A percentile compares a stretch with the other conserved stretches of the same genome.
Conservation (phyloP, 78 protist genomes). For the Speleostelium caveatum region DNA sequence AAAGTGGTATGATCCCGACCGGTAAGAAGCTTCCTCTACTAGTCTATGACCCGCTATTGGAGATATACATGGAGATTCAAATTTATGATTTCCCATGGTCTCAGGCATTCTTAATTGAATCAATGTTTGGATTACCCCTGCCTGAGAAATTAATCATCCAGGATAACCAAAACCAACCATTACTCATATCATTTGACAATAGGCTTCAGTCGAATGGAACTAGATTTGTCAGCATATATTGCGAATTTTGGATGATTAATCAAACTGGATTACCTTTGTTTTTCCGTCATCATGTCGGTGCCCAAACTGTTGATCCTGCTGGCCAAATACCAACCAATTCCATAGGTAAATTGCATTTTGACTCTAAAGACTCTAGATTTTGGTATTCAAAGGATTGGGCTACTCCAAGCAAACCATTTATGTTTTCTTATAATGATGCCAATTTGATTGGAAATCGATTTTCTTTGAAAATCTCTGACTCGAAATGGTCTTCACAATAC, state of each 20-base stretch:
- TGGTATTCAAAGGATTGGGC: conserved; percentile 72
- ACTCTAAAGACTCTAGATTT: not conserved
- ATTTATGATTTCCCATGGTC: conserved; percentile 69
- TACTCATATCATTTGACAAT: conserved; percentile 59
- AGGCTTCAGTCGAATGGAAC: conserved; percentile 49
- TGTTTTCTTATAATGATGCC: conserved; percentile 61
- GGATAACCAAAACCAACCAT: conserved; percentile 18
- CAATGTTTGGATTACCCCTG: not conserved
- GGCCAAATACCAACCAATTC: conserved; percentile 23
- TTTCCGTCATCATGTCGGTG: conserved; percentile 73
- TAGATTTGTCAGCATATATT: conserved; percentile 35
- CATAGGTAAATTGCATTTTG: not conserved
- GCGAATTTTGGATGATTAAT: conserved; percentile 80
- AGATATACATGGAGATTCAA: conserved; percentile 66
- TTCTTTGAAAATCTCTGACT: conserved; percentile 21
- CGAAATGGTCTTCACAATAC: conserved; percentile 68
- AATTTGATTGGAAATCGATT: conserved; percentile 49
- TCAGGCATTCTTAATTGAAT: conserved; percentile 39
- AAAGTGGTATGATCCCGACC: conserved; percentile 35
- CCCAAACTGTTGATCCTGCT: conserved; percentile 68
- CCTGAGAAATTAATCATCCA: conserved; percentile 31
- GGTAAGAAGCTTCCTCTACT: conserved; percentile 41
- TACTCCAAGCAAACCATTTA: conserved; percentile 48
- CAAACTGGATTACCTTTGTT: conserved; percentile 77
- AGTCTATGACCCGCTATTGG: conserved; percentile 33